A percentile compares a stretch with the other conserved stretches of the same genome.
phyloP scores from a whole-genome alignment of 352 stramenopile genomes.

The Pilasporangium apinafurcum region DNA sequence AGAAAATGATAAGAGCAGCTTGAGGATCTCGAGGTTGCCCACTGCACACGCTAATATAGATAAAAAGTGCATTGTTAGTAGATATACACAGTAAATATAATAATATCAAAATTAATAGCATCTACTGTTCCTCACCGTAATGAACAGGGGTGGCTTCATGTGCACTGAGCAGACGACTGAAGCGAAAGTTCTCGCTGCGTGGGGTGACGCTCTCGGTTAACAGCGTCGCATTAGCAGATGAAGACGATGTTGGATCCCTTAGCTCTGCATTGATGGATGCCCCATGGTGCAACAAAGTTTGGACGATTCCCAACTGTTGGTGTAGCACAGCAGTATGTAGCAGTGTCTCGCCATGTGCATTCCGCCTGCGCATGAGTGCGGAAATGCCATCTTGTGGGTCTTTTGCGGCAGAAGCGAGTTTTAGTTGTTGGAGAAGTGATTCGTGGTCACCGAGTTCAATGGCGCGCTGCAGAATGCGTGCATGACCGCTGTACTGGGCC shows the following conservation, averaged over 20 bases:
- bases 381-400: not conserved
- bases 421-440: constrained; percentile 16
- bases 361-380: constrained; percentile 12
- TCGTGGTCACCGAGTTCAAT: constrained; percentile 42
- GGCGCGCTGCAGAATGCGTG: constrained; percentile 41
- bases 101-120: not conserved
- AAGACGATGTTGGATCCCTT: constrained; percentile 10
- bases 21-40: constrained; percentile 51
- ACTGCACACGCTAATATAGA: constrained; percentile 46
- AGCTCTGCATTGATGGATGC: constrained; percentile 32
- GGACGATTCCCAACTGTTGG: constrained; percentile 32
- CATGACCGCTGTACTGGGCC: constrained; percentile 23
- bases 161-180: constrained; percentile 40
- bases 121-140: constrained; percentile 23
- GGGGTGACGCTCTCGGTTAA: constrained; percentile 43
- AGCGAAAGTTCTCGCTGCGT: constrained; percentile 47
- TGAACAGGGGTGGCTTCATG: constrained; percentile 57
- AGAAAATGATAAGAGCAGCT: constrained; percentile 29
- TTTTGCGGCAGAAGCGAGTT: not conserved
- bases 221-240: constrained; percentile 27
- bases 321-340: constrained; percentile 67
- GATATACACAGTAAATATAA: not conserved
- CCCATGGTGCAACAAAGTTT: constrained; percentile 40
- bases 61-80: no score
- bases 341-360: constrained; percentile 54